Percentiles rank a stretch among this genome's conserved stretches.
Evolutionary conservation across 257 asterid genomes (phyloP).

Genomic region (Catharanthus roseus): DNA sequence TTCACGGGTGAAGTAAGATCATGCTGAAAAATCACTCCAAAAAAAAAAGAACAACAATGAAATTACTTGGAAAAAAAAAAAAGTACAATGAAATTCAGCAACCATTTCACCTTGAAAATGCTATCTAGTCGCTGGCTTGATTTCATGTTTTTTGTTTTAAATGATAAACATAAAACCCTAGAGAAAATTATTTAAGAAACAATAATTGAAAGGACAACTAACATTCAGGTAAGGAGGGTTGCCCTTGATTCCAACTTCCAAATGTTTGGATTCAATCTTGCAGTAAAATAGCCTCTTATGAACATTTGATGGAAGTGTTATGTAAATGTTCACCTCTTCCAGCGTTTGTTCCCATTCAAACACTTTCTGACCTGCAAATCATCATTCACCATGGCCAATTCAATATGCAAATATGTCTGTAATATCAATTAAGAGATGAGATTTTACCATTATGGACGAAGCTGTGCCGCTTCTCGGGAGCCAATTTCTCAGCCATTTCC

Average conservation of each 20-base stretch:
- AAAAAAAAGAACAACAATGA: not conserved
- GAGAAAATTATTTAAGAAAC: not conserved
- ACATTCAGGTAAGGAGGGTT: slow-evolving; percentile 92
- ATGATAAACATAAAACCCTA: not conserved
- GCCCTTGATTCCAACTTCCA: slow-evolving; percentile 96
- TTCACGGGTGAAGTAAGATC: slow-evolving; percentile 77
- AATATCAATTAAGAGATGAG: not conserved
- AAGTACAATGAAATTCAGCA: not conserved
- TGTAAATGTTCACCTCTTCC: slow-evolving; percentile 93
- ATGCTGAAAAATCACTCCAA: slow-evolving; percentile 40
- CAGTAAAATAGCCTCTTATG: slow-evolving; percentile 76
- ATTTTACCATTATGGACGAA: slow-evolving; percentile 60
- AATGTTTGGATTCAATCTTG: slow-evolving; percentile 69
- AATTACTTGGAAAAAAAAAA: too few species aligned
- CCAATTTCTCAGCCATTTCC: slow-evolving; percentile 82
- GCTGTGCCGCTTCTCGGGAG: slow-evolving; percentile 66
- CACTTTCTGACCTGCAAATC: slow-evolving; percentile 72
- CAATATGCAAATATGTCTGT: not conserved
- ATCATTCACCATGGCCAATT: slow-evolving; percentile 13
- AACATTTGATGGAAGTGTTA: slow-evolving; percentile 70
- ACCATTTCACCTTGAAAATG: not conserved
- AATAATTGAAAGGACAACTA: slow-evolving; percentile 7
- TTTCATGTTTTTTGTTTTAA: not conserved
- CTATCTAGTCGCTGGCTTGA: not conserved
- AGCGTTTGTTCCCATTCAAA: slow-evolving; percentile 98